These are phyloP conservation scores for Beta macrorhiza DNA, from an alignment of 179 eudicot species.

Conservation along the genomic window DNA sequence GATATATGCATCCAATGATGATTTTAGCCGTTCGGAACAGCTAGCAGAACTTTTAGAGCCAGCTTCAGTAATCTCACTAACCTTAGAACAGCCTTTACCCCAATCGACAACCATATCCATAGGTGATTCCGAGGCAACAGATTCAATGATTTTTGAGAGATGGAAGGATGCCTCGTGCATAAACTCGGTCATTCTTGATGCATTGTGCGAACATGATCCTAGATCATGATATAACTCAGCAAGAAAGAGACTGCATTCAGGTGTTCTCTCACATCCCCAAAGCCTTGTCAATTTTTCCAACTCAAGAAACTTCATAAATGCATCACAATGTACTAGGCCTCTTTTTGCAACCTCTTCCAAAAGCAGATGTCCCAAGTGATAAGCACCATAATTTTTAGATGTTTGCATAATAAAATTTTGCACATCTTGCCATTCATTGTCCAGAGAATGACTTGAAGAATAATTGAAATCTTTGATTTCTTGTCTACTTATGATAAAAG, in stretches of 20 bases:
- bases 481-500: constrained; percentile 49
- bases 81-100: constrained; percentile 28
- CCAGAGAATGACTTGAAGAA: constrained; percentile 36
- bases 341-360: constrained; percentile 72
- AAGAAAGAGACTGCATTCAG: constrained; percentile 89
- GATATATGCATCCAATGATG: constrained; percentile 31
- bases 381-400: constrained; percentile 71
- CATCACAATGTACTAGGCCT: constrained; percentile 47
- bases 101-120: constrained; percentile 27
- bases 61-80: constrained; percentile 26
- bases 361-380: constrained; percentile 78
- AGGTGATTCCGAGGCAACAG: constrained; percentile 64
- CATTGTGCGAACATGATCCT: constrained; percentile 55
- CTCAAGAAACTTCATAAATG: constrained; percentile 60
- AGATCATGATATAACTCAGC: constrained; percentile 84
- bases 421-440: constrained; percentile 50
- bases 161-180: constrained; percentile 74
- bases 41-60: constrained; percentile 35
- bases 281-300: constrained; percentile 83
- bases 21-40: constrained; percentile 21
- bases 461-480: constrained; percentile 39
- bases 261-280: constrained; percentile 67
- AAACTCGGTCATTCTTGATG: constrained; percentile 44
- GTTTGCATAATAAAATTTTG: constrained; percentile 53
- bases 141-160: constrained; percentile 81